Percentiles rank a stretch among this genome's conserved stretches.
These are phyloP conservation scores for Delitschia confertaspora DNA, from an alignment of 495 filamentous ascomycete species.

Conservation along the genomic window DNA sequence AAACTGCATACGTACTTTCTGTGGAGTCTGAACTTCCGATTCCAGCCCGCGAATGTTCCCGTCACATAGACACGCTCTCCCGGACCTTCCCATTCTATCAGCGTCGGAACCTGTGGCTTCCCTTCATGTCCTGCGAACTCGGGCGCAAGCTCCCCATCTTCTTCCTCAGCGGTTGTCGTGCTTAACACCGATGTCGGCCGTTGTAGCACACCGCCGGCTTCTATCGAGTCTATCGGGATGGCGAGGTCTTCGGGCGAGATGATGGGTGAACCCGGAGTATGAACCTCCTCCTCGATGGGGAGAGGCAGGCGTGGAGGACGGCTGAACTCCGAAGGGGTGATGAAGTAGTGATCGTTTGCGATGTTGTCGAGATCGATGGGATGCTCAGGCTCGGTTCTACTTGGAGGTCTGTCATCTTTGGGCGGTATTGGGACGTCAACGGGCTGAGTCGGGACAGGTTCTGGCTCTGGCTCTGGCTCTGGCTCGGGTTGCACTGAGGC, in stretches of 20 bases:
- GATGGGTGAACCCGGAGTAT: slow-evolving; percentile 80
- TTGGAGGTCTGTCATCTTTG: slow-evolving; percentile 2
- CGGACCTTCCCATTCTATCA: slow-evolving; percentile 69
- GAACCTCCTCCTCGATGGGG: slow-evolving; percentile 80
- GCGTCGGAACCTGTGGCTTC: slow-evolving; percentile 60
- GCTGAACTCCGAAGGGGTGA: slow-evolving; percentile 44
- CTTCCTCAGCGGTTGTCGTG: slow-evolving; percentile 59
- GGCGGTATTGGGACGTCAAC: slow-evolving; percentile 17
- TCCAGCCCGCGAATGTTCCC: slow-evolving; percentile 90
- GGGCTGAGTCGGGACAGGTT: slow-evolving; percentile 1
- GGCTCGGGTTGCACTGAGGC: background rate
- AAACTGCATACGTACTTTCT: slow-evolving; percentile 57
- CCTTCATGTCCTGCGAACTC: slow-evolving; percentile 55
- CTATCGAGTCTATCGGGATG: slow-evolving; percentile 43
- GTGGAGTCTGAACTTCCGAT: slow-evolving; percentile 77
- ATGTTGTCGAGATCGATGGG: slow-evolving; percentile 25
- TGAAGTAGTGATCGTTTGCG: slow-evolving; percentile 21
- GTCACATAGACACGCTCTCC: slow-evolving; percentile 91
- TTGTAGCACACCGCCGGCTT: slow-evolving; percentile 43
- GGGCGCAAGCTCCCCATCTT: slow-evolving; percentile 71
- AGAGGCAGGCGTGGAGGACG: slow-evolving; percentile 81
- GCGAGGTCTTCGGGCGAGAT: slow-evolving; percentile 51
- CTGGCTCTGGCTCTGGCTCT: background rate
- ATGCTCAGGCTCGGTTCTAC: background rate
- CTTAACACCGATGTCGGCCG: slow-evolving; percentile 56